These are phyloP conservation scores for Roridomyces roridus DNA, from an alignment of 768 basidiomycete genomes.

Conservation along the genomic window DNA sequence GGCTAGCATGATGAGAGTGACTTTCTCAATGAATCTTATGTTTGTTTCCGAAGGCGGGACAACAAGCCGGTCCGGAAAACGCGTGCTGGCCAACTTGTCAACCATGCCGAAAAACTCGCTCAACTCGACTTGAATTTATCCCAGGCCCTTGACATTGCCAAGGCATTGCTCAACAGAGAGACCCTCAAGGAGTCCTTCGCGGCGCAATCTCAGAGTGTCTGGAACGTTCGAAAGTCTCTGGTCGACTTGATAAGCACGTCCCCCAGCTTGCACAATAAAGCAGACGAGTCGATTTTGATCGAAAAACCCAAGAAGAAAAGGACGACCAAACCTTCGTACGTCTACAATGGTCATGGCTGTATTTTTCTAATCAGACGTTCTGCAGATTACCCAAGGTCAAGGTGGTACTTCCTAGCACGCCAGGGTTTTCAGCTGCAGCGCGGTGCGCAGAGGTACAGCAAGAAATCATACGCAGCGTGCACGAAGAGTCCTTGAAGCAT, in stretches of 20 bases:
- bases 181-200: constrained; percentile 71
- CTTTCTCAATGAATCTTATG: constrained; percentile 89
- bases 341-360: too few species aligned
- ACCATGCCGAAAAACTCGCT: constrained; percentile 86
- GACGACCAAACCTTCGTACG: constrained; percentile 26
- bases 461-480: constrained; percentile 67
- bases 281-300: constrained; percentile 73
- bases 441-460: constrained; percentile 64
- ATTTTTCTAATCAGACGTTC: constrained; percentile 44
- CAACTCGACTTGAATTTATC: constrained; percentile 81
- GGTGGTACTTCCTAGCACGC: constrained; percentile 54
- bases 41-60: constrained; percentile 96
- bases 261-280: constrained; percentile 62
- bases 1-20: constrained; percentile 87
- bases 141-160: constrained; percentile 76
- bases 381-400: constrained; percentile 50
- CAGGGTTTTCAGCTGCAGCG: constrained; percentile 49
- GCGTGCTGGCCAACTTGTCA: constrained; percentile 77
- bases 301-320: constrained; percentile 58
- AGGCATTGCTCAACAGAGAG: constrained; percentile 74
- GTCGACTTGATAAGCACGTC: constrained; percentile 83
- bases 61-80: constrained; percentile 95
- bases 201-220: constrained; percentile 66
- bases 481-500: constrained; percentile 61
- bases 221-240: constrained; percentile 79